A percentile compares a stretch with the other conserved stretches of the same genome.
These are phyloP conservation scores for Aspergillus coremiiformis DNA, from an alignment of 495 filamentous ascomycete species.

Conservation along the genomic window DNA sequence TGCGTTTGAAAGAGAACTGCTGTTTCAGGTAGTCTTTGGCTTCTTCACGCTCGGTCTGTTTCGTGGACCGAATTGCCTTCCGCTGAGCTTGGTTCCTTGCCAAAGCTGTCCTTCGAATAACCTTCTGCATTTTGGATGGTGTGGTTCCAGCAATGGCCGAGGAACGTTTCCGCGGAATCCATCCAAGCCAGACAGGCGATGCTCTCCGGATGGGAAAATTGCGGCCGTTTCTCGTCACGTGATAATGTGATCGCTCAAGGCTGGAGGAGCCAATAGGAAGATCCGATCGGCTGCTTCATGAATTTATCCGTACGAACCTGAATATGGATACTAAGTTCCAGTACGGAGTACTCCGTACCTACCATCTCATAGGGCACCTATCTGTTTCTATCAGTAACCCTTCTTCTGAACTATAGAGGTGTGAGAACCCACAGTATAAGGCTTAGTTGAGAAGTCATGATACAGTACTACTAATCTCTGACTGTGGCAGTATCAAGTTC, in stretches of 20 bases:
- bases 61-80: slow-evolving; percentile 36
- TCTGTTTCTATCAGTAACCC: too few relatives aligned
- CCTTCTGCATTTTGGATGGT: slow-evolving; percentile 58
- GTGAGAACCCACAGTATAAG: neutral
- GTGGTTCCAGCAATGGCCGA: slow-evolving; percentile 29
- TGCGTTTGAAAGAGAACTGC: slow-evolving; percentile 26
- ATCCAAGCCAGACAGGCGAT: slow-evolving; percentile 6
- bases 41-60: slow-evolving; percentile 29
- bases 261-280: slow-evolving; percentile 5
- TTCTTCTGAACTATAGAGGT: too few relatives aligned
- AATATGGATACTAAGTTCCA: too few relatives aligned
- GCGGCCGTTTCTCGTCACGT: slow-evolving; percentile 23
- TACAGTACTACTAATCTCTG: too few relatives aligned
- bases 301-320: too few relatives aligned
- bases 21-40: slow-evolving; percentile 28
- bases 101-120: slow-evolving; percentile 59
- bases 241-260: neutral
- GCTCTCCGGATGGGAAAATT: slow-evolving; percentile 30
- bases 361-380: too few relatives aligned
- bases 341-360: too few relatives aligned
- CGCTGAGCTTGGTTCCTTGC: slow-evolving; percentile 56
- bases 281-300: neutral
- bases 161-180: slow-evolving; percentile 9
- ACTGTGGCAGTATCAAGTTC: too few relatives aligned
- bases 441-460: neutral